Percentiles rank a stretch among this genome's conserved stretches.
phyloP scores from a whole-genome alignment of 2,329 filamentous ascomycete genomes.

The Fusarium fujikuroi region DNA sequence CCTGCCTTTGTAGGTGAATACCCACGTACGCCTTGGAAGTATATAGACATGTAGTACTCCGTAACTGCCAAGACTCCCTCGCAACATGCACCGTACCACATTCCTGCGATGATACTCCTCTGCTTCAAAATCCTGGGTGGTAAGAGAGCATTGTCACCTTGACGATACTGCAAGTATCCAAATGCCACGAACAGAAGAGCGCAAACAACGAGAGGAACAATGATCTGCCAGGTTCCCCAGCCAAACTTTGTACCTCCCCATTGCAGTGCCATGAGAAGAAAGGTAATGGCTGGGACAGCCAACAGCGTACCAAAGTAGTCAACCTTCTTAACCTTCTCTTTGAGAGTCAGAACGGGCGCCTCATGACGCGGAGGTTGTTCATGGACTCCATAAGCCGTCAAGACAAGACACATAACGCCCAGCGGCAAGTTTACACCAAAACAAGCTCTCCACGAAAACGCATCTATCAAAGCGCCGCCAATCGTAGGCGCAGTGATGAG shows the following conservation, averaged over 20 bases:
- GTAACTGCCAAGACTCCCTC: conserved; percentile 39
- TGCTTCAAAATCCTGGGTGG: conserved; percentile 38
- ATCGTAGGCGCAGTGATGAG: conserved; percentile 37
- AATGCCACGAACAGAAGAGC: conserved; percentile 16
- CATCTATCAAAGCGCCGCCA: conserved; percentile 34
- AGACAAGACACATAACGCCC: conserved; percentile 21
- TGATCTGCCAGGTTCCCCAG: conserved; percentile 38
- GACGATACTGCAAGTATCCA: conserved; percentile 32
- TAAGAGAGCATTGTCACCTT: conserved; percentile 30
- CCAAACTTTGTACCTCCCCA: conserved; percentile 40
- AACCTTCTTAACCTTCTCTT: conserved; percentile 32
- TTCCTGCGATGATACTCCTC: conserved; percentile 38
- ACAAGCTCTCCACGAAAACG: conserved; percentile 40
- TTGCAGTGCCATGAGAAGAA: conserved; percentile 40
- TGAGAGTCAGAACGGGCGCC: background rate
- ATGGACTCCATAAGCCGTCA: conserved; percentile 35
- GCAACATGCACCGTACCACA: conserved; percentile 38
- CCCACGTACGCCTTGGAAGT: conserved; percentile 41
- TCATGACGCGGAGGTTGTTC: conserved; percentile 9
- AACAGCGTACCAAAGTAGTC: conserved; percentile 25
- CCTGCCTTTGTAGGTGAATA: conserved; percentile 35
- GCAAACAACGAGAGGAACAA: conserved; percentile 26
- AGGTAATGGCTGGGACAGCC: conserved; percentile 28
- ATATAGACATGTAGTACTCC: conserved; percentile 43
- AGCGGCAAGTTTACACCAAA: conserved; percentile 40